Base-by-base conservation (phyloP, 768 basidiomycete genomes). In the Porpolomopsis calyptriformis region DNA sequence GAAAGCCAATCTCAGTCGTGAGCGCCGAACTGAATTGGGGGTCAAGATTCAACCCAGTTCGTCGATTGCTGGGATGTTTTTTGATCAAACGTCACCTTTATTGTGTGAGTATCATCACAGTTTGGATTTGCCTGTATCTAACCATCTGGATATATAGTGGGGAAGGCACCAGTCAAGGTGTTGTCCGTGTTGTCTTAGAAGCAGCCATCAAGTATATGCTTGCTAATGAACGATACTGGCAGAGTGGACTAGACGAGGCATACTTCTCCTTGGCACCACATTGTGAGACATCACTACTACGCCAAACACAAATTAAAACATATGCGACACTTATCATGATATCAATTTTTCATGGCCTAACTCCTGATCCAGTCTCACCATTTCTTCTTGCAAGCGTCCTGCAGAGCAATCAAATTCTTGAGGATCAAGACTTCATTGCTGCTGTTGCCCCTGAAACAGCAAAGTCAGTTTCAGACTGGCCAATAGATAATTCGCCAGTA, bases 1-100 rank as follows among this genome's bases (percentile, higher is more conserved):
- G 2, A 2, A 42, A 42, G 4, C 14, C n/a, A 25, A 4, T 31
- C 5, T 42, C 41, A 42, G 41, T 14, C 4, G 12, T n/a, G 3
- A 10, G 10, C 41, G 22, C 16, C 41, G 41, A 4, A 16, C 2
- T 18, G 25, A 42, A 8, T 42, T 42, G 16, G 7, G 16, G 11
- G 41, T 42, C 12, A 42, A 14, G 23, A 25, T 42, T 8, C 41
- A 2, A 31, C 24, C 8, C 9, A 22, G 23, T 4, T 42, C 41
- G 9, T 26, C 41, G n/a, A 19, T 42, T 42, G 41, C 11, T n/a
- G 41, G 41, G 11, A n/a, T 42, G 12, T 42, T 42, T 27, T 25
- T 25, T 14, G 16, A 25, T n/a, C n/a, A 5, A 31, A 42, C 16
- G n/a, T 25, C 3, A 42, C 41, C n/a, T 42, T 42, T 20, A n/a